Evolutionary conservation across 345 rosid genomes (phyloP).

Genomic region (Eucalyptus curtisii): DNA sequence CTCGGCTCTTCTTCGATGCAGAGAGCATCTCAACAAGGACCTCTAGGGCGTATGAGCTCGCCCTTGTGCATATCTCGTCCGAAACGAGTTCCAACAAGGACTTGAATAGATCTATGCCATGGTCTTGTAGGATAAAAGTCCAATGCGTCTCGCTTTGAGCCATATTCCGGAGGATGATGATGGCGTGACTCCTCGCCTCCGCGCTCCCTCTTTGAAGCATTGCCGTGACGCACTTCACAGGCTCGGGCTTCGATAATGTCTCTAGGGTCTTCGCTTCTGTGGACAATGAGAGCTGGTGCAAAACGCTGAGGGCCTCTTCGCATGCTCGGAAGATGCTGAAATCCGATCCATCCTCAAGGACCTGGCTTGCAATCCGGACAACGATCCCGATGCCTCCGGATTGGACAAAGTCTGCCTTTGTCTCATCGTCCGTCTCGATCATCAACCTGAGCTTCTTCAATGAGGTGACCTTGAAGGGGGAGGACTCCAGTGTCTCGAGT

Average conservation of each 20-base stretch:
- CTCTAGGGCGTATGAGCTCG: conserved; percentile 16
- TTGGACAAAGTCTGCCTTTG: background rate
- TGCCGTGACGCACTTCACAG: conserved; percentile 1
- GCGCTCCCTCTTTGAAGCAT: conserved; percentile 24
- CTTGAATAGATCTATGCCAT: conserved; percentile 16
- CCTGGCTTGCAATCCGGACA: conserved; percentile 1
- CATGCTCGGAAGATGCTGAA: conserved; percentile 5
- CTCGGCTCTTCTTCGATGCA: conserved; percentile 5
- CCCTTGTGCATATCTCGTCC: conserved; percentile 21
- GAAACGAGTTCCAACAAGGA: conserved; percentile 19
- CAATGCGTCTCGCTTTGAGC: background rate
- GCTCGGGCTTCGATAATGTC: conserved; percentile 2
- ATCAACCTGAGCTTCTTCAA: conserved; percentile 10
- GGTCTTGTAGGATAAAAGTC: conserved; percentile 3
- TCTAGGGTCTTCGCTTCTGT: background rate
- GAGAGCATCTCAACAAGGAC: conserved; percentile 7
- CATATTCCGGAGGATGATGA: conserved; percentile 1
- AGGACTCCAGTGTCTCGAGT: conserved; percentile 3
- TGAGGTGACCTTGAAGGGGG: conserved; percentile 17
- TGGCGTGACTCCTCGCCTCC: conserved; percentile 11
- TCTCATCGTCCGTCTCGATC: background rate
- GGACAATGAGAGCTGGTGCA: conserved; percentile 3
- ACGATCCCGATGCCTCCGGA: conserved; percentile 7
- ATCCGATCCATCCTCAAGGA: conserved; percentile 1
- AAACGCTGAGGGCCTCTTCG: conserved; percentile 17